A percentile compares a stretch with the other conserved stretches of the same genome.
Evolutionary conservation across 192 early-diverging fungal species (phyloP).

Genomic region (Mortierella alpina): DNA sequence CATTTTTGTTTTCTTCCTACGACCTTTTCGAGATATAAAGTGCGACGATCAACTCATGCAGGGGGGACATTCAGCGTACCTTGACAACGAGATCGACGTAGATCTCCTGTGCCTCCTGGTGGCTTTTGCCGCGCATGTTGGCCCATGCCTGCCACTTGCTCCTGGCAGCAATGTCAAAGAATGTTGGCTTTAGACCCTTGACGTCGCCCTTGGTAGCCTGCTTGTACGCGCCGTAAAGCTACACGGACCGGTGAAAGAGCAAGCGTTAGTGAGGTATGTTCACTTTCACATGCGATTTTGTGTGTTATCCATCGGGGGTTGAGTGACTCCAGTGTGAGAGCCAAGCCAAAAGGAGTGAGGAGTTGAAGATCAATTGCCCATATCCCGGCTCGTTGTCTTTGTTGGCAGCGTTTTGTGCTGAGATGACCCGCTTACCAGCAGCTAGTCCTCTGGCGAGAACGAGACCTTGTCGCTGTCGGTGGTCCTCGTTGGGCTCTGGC

Average conservation of each 20-base stretch:
- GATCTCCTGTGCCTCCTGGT: conserved; percentile 19
- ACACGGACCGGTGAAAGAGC: background rate
- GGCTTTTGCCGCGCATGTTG: conserved; percentile 43
- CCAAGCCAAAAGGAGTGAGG: background rate
- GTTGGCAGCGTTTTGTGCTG: background rate
- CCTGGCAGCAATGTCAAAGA: conserved; percentile 43
- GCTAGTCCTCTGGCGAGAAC: conserved; percentile 37
- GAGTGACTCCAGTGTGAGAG: background rate
- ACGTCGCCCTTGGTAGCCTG: conserved; percentile 47
- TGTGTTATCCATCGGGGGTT: background rate
- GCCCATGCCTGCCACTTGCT: conserved; percentile 57
- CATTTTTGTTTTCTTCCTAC: too few relatives aligned
- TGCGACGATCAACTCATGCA: background rate
- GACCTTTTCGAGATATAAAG: background rate
- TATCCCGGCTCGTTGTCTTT: background rate
- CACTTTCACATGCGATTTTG: background rate
- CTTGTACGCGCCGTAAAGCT: conserved; percentile 52
- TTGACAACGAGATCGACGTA: conserved; percentile 45
- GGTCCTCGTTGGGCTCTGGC: background rate
- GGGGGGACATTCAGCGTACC: conserved; percentile 8
- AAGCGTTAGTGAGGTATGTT: background rate
- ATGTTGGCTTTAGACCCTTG: conserved; percentile 27
- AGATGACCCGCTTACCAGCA: conserved; percentile 21
- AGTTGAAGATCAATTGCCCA: background rate
- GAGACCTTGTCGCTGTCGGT: conserved; percentile 9